phyloP scores from a whole-genome alignment of 768 basidiomycete species.

The Tylopilus intermedius region DNA sequence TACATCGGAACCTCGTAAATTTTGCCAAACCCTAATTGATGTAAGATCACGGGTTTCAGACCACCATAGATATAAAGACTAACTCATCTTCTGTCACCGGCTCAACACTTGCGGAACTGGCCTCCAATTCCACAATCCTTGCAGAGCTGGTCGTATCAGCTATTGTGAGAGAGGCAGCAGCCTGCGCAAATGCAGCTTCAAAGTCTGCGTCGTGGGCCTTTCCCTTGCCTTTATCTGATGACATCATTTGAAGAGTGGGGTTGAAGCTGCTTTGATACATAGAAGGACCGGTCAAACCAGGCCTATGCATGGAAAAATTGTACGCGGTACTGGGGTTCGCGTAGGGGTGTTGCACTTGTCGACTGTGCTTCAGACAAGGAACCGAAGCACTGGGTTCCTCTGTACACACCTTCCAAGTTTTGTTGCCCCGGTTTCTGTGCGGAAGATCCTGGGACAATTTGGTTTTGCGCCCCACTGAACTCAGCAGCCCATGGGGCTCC shows the following conservation, averaged over 20 bases:
- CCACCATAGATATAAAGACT: conserved; percentile 15
- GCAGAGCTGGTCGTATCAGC: conserved; percentile 38
- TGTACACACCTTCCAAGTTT: conserved; percentile 22
- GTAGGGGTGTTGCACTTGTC: conserved; percentile 35
- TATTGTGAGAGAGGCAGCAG: conserved; percentile 47
- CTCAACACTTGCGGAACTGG: conserved; percentile 37
- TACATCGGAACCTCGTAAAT: conserved; percentile 52
- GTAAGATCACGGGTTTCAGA: conserved; percentile 4
- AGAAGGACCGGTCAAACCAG: conserved; percentile 30
- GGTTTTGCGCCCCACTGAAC: conserved; percentile 36
- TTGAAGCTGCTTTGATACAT: conserved; percentile 31
- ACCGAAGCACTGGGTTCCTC: background rate
- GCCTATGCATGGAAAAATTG: conserved; percentile 32
- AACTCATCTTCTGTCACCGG: conserved; percentile 43
- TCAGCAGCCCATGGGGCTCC: conserved; percentile 54
- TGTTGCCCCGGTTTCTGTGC: conserved; percentile 31
- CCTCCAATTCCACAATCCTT: conserved; percentile 52
- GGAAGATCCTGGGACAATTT: conserved; percentile 22
- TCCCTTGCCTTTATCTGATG: conserved; percentile 62
- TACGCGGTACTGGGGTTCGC: conserved; percentile 34
- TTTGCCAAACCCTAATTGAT: conserved; percentile 53
- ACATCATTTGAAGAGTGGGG: conserved; percentile 18
- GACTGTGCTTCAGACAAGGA: conserved; percentile 4
- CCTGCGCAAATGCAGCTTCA: conserved; percentile 78
- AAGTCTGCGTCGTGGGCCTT: conserved; percentile 76